These are phyloP conservation scores for Amaranthus hypochondriacus DNA, from an alignment of 148 eudicot genomes.

Conservation along the genomic window DNA sequence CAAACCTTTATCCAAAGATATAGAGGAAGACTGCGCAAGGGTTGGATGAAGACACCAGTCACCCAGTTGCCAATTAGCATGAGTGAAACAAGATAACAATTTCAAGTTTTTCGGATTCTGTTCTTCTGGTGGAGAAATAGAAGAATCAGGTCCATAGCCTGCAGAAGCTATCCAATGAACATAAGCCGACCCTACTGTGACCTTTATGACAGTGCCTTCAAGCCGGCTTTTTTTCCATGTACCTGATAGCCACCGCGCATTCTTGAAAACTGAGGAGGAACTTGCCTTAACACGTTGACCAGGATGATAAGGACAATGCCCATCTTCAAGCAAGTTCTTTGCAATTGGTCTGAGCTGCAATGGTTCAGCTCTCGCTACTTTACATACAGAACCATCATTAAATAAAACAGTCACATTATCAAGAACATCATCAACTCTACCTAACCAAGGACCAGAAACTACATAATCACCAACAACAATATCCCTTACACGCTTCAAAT, in stretches of 20 bases:
- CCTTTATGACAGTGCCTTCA: constrained; percentile 87
- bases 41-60: constrained; percentile 91
- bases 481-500: constrained; percentile 77
- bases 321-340: constrained; percentile 72
- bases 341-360: constrained; percentile 69
- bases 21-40: constrained; percentile 27
- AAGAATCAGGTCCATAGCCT: constrained; percentile 85
- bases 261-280: constrained; percentile 83
- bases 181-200: constrained; percentile 72
- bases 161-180: constrained; percentile 97
- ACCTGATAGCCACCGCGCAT: constrained; percentile 80
- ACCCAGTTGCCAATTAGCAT: constrained; percentile 94
- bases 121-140: constrained; percentile 85
- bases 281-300: constrained; percentile 88
- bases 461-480: constrained; percentile 83
- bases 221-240: constrained; percentile 69
- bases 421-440: constrained; percentile 83
- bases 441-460: constrained; percentile 87
- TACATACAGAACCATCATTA: constrained; percentile 91
- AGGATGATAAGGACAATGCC: constrained; percentile 83
- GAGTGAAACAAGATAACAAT: constrained; percentile 71
- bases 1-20: constrained; percentile 43
- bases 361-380: constrained; percentile 83
- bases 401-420: constrained; percentile 82
- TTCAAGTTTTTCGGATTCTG: constrained; percentile 81